Conservation (phyloP, 176 grass and related monocot genomes). For the Puccinellia tenuiflora region DNA sequence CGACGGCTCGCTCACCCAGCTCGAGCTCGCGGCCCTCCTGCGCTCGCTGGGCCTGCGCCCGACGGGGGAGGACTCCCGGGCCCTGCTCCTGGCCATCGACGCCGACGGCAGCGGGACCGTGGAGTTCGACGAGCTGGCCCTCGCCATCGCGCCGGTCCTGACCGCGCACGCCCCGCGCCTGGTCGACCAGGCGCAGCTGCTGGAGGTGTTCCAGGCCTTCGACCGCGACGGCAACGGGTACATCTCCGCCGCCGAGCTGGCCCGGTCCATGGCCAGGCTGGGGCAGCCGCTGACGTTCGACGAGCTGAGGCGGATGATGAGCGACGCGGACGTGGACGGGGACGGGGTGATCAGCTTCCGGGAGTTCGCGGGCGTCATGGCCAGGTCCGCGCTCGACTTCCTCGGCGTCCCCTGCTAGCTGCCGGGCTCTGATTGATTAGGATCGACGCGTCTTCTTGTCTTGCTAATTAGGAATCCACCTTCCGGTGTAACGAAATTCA, state of each 20-base stretch:
- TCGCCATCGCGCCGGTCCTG: slow-evolving; percentile 62
- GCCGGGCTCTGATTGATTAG: no score
- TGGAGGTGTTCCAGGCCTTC: slow-evolving; percentile 67
- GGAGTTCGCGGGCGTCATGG: neutral
- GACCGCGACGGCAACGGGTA: slow-evolving; percentile 73
- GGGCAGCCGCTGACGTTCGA: slow-evolving; percentile 68
- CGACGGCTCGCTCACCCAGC: slow-evolving; percentile 70
- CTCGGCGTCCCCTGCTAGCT: slow-evolving; percentile 56
- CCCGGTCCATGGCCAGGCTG: slow-evolving; percentile 56
- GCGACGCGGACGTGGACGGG: slow-evolving; percentile 61
- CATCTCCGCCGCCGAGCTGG: slow-evolving; percentile 70
- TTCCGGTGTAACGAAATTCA: no score
- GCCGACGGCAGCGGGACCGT: slow-evolving; percentile 58
- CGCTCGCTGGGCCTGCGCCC: slow-evolving; percentile 62
- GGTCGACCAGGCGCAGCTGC: slow-evolving; percentile 57
- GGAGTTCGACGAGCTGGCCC: slow-evolving; percentile 69
- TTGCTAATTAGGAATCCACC: no score
- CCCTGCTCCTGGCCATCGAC: slow-evolving; percentile 67
- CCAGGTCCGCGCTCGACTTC: slow-evolving; percentile 9
- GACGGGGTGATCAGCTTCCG: slow-evolving; percentile 54
- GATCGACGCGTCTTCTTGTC: no score
- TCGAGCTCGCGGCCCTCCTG: slow-evolving; percentile 69
- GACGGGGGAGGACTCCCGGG: slow-evolving; percentile 50
- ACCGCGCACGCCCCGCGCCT: slow-evolving; percentile 54
- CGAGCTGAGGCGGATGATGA: slow-evolving; percentile 67